phyloP scores from a whole-genome alignment of 1,284 basidiomycete species.

The Ustilago hordei region DNA sequence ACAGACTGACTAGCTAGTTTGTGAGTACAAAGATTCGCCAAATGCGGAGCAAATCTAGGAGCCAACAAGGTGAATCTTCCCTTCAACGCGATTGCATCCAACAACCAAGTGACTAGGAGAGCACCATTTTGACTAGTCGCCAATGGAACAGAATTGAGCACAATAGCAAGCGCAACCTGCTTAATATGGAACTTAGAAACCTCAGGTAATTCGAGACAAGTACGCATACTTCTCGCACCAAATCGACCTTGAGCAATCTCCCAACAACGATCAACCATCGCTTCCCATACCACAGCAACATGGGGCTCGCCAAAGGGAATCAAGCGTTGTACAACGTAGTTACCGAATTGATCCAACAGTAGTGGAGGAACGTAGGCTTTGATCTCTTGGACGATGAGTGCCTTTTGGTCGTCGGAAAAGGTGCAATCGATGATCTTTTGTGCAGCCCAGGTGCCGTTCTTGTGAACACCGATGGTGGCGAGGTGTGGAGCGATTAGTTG shows the following conservation, averaged over 20 bases:
- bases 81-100: constrained; percentile 91
- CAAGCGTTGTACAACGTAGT: constrained; percentile 97
- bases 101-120: constrained; percentile 92
- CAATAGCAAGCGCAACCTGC: constrained; percentile 90
- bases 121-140: constrained; percentile 98
- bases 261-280: constrained; percentile 98
- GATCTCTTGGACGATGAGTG: constrained; percentile 85
- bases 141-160: constrained; percentile 96
- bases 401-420: constrained; percentile 86
- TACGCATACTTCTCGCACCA: constrained; percentile 96
- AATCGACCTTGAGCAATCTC: constrained; percentile 96
- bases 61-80: constrained; percentile 92
- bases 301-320: constrained; percentile 88
- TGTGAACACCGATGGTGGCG: constrained; percentile 98
- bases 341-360: constrained; percentile 94
- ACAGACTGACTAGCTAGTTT: constrained; percentile 95
- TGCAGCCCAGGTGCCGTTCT: constrained; percentile 99
- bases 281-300: constrained; percentile 96
- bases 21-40: constrained; percentile 96
- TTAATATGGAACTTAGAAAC: constrained; percentile 75
- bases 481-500: constrained; percentile 93
- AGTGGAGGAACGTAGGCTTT: constrained; percentile 92
- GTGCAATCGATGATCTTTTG: constrained; percentile 91
- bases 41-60: constrained; percentile 92
- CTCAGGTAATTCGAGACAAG: constrained; percentile 89